Base-by-base conservation (phyloP, 2,329 filamentous ascomycete genomes). In the Exophiala viscosa region DNA sequence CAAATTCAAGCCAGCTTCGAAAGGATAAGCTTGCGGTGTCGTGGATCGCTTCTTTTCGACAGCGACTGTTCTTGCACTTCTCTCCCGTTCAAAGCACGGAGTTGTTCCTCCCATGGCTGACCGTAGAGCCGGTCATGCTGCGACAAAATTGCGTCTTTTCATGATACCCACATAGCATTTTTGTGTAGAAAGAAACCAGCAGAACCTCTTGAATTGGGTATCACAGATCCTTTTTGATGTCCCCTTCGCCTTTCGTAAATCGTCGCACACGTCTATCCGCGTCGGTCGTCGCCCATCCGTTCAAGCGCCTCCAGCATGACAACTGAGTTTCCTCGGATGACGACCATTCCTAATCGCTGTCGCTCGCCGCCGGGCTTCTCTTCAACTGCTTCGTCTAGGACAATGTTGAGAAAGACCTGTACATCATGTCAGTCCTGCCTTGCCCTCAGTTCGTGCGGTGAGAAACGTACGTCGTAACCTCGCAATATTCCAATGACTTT, bases 401-500 rank as follows among this genome's bases (percentile, higher is more conserved):
- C 93, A 68, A 99, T 90, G 75, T 99, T 99, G 67, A 99, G 78
- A 76, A 97, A 99, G 58, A 97, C 91, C 92, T 96, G 61, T 40
- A 20, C 33, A 7, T 42, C 28, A 18, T 23, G 15, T 48, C 39
- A 40, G 34, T n/a, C n/a, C 33, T 32, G 15, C n/a, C 41, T 13
- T 18, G 34, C 31, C 5, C 10, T n/a, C 38, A 7, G 17, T 32
- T 17, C 2, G 15, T 3, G 11, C 15, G 43, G 35, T 32, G 15
- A 32, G 14, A 17, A 51, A 66, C 86, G 61, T 76, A 96, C 93
- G 84, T 99, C 93, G 73, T 97, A 99, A 55, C 93, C 93, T 61
- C 93, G 86, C 53, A 99, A 81, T 46, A 96, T 82, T 50, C 95
- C 93, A 70, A 96, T 90, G 58, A 99, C 92, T 75, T 96, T 97